Conservation (phyloP, 768 basidiomycete species). For the Hypholoma sublateritium region DNA sequence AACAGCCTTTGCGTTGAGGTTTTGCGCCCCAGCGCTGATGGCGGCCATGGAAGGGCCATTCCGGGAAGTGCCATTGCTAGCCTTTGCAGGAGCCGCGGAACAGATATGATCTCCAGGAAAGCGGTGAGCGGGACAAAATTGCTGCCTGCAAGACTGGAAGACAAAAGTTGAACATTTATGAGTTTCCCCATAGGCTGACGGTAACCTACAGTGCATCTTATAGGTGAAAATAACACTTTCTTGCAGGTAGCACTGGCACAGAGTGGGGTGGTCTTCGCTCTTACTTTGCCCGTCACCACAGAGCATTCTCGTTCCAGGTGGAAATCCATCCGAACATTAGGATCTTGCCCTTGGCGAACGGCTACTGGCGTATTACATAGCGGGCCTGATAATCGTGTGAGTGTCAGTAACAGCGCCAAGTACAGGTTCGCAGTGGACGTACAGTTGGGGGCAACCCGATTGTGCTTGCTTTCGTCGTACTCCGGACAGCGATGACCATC, state of each 20-base stretch:
- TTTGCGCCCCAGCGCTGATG: slow-evolving; percentile 40
- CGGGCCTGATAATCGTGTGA: slow-evolving; percentile 48
- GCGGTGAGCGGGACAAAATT: slow-evolving; percentile 79
- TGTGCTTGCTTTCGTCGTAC: slow-evolving; percentile 68
- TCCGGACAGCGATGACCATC: slow-evolving; percentile 64
- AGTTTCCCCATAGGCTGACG: background rate
- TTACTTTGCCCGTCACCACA: slow-evolving; percentile 64
- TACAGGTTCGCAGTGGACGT: slow-evolving; percentile 21
- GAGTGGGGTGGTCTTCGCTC: slow-evolving; percentile 51
- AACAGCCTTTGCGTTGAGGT: slow-evolving; percentile 37
- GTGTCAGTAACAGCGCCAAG: background rate
- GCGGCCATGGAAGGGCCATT: slow-evolving; percentile 21
- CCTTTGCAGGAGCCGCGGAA: slow-evolving; percentile 14
- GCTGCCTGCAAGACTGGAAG: slow-evolving; percentile 62
- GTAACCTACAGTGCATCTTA: slow-evolving; percentile 66
- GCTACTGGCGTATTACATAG: slow-evolving; percentile 76
- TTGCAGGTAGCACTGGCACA: slow-evolving; percentile 66
- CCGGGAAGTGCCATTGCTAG: slow-evolving; percentile 13
- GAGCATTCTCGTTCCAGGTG: slow-evolving; percentile 70
- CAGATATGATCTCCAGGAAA: slow-evolving; percentile 76
- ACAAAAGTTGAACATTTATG: background rate
- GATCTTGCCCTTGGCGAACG: slow-evolving; percentile 75
- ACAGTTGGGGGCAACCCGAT: slow-evolving; percentile 81
- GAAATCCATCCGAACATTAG: slow-evolving; percentile 77
- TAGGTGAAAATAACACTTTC: slow-evolving; percentile 74